A percentile compares a stretch with the other conserved stretches of the same genome.
Evolutionary conservation across 768 basidiomycete genomes (phyloP).

Genomic region (Postia placenta): DNA sequence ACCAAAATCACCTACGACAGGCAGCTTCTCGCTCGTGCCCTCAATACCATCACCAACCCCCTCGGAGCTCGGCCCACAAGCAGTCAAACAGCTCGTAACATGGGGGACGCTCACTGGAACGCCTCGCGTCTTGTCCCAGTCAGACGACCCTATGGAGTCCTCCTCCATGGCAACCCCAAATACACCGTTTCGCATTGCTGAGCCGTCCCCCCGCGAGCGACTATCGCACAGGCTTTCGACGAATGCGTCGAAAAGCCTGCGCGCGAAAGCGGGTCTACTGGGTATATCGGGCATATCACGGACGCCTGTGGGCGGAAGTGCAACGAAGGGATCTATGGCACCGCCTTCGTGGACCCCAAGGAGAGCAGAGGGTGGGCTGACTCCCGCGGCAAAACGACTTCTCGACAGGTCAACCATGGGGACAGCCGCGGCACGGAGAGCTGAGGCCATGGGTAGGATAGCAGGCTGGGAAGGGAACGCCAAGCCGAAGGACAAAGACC

Average conservation of each 20-base stretch:
- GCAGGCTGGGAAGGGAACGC: conserved; percentile 48
- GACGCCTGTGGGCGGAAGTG: conserved; percentile 30
- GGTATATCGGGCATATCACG: conserved; percentile 32
- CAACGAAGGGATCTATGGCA: conserved; percentile 53
- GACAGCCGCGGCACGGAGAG: conserved; percentile 53
- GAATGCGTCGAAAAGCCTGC: conserved; percentile 75
- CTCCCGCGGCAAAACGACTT: conserved; percentile 78
- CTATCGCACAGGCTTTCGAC: conserved; percentile 78
- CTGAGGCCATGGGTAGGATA: conserved; percentile 58
- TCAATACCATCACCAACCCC: conserved; percentile 85
- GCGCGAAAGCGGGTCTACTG: conserved; percentile 66
- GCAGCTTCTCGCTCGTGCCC: conserved; percentile 73
- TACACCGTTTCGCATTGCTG: conserved; percentile 75
- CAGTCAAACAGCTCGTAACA: conserved; percentile 93
- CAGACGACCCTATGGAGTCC: conserved; percentile 44
- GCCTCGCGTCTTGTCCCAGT: conserved; percentile 74
- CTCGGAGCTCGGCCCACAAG: conserved; percentile 69
- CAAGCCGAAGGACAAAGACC: conserved; percentile 50
- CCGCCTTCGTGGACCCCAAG: conserved; percentile 80
- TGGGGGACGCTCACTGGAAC: conserved; percentile 94
- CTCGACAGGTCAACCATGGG: conserved; percentile 69
- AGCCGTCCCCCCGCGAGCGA: conserved; percentile 72
- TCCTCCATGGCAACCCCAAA: conserved; percentile 33
- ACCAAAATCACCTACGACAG: conserved; percentile 46
- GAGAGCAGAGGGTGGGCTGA: conserved; percentile 68